phyloP scores from a whole-genome alignment of 345 rosid species.

The Bruguiera parviflora region DNA sequence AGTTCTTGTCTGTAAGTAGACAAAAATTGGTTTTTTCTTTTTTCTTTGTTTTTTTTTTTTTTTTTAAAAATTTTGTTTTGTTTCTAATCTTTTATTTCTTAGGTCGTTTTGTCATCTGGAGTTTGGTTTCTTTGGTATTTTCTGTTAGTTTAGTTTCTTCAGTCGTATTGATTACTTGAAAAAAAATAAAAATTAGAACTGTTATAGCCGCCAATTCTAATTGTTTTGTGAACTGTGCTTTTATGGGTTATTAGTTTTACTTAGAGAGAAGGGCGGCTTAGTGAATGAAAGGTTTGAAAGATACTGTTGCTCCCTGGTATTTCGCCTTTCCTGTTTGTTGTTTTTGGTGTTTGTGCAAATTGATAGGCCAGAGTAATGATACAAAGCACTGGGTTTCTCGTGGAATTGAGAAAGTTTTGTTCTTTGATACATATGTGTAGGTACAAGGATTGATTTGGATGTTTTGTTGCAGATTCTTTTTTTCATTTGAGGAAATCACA shows the following conservation, averaged over 20 bases:
- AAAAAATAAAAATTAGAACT: too few species aligned
- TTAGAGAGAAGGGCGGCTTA: not conserved
- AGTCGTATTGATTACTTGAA: not conserved
- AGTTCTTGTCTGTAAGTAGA: constrained; percentile 2
- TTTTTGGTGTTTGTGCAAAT: not conserved
- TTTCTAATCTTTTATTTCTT: too few species aligned
- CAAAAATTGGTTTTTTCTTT: not conserved
- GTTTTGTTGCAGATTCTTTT: not conserved
- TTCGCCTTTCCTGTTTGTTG: not conserved
- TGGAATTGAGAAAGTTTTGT: not conserved
- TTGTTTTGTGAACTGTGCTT: not conserved
- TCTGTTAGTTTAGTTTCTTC: not conserved
- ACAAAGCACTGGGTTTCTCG: not conserved
- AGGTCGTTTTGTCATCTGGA: not conserved
- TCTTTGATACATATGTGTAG: not conserved
- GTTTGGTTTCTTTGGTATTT: not conserved
- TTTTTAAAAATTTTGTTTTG: too few species aligned
- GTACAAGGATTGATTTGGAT: not conserved
- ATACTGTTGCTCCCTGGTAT: not conserved
- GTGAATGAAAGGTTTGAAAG: not conserved
- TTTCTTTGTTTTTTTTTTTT: not conserved
- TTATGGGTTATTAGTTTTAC: not conserved
- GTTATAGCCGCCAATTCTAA: too few species aligned
- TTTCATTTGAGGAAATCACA: not conserved
- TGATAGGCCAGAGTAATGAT: not conserved